These are phyloP conservation scores for Arabidopsis lyrata DNA, from an alignment of 441 rosid species.

Conservation along the genomic window DNA sequence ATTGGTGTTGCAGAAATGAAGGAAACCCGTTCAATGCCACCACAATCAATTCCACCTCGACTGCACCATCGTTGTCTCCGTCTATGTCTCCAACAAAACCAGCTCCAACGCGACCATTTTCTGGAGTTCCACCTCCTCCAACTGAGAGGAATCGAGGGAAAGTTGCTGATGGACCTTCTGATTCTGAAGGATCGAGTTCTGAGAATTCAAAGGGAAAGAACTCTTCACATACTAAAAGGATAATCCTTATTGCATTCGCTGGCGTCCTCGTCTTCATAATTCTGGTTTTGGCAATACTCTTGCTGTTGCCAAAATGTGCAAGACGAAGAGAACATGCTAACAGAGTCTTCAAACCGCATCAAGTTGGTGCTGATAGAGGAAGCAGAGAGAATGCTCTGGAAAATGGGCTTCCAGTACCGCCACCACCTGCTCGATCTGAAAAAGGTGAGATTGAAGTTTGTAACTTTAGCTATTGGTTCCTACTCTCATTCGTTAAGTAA, in stretches of 20 bases:
- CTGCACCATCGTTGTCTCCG: conserved; percentile 59
- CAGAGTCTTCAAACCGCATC: conserved; percentile 64
- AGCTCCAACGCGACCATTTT: conserved; percentile 48
- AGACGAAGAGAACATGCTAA: conserved; percentile 57
- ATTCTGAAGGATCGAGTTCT: conserved; percentile 54
- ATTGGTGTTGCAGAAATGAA: conserved; percentile 63
- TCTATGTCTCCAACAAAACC: conserved; percentile 57
- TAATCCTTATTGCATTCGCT: conserved; percentile 81
- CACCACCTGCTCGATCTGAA: conserved; percentile 60
- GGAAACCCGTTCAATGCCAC: conserved; percentile 79
- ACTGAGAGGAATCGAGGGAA: conserved; percentile 62
- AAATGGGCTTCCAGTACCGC: conserved; percentile 49
- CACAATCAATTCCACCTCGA: conserved; percentile 35
- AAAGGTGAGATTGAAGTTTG: conserved; percentile 58
- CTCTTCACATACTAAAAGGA: conserved; percentile 55
- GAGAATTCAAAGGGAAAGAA: conserved; percentile 43
- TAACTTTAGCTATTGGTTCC: conserved; percentile 15
- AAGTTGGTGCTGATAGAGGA: conserved; percentile 71
- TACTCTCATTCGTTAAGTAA: conserved; percentile 2
- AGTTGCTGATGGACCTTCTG: conserved; percentile 68
- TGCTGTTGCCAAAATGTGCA: conserved; percentile 64
- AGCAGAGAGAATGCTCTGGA: conserved; percentile 63
- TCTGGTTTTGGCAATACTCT: conserved; percentile 56
- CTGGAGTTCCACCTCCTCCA: conserved; percentile 51
- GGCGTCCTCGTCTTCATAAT: conserved; percentile 60